Percentiles rank a stretch among this genome's conserved stretches.
Evolutionary conservation across 2,329 filamentous ascomycete genomes (phyloP).

Genomic region (Penicillium sp.): DNA sequence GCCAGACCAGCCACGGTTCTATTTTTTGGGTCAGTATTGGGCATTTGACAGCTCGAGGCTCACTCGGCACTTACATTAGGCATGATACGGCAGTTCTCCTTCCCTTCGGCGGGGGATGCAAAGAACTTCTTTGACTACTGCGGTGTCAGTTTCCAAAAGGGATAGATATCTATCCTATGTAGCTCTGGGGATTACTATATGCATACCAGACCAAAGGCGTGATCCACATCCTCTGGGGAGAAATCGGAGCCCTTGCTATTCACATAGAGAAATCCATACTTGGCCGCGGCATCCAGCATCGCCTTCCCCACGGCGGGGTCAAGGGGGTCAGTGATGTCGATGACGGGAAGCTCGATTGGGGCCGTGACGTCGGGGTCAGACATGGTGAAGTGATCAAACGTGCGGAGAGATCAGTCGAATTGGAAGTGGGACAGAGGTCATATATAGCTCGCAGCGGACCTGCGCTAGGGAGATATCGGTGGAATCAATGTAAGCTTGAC

Average conservation of each 20-base stretch:
- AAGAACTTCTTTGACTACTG: constrained; percentile 74
- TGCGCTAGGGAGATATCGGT: constrained; percentile 12
- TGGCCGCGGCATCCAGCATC: constrained; percentile 77
- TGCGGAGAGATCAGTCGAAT: too few species aligned
- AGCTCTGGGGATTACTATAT: neutral
- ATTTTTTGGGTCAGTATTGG: constrained; percentile 7
- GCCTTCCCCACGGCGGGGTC: constrained; percentile 66
- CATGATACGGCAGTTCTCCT: constrained; percentile 73
- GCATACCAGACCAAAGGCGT: constrained; percentile 73
- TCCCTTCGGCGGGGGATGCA: constrained; percentile 69
- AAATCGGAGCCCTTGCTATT: constrained; percentile 75
- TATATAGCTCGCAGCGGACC: constrained; percentile 12
- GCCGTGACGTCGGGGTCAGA: constrained; percentile 18
- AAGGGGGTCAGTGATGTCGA: constrained; percentile 72
- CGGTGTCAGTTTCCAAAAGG: neutral
- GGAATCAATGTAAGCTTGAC: constrained; percentile 7
- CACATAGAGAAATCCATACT: constrained; percentile 89
- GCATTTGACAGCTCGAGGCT: too few species aligned
- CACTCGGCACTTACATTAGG: constrained; percentile 57
- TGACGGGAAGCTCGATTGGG: constrained; percentile 69
- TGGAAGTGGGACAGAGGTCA: neutral
- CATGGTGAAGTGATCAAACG: too few species aligned
- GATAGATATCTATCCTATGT: too few species aligned
- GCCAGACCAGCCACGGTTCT: constrained; percentile 87
- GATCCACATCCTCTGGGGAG: constrained; percentile 65